A percentile compares a stretch with the other conserved stretches of the same genome.
phyloP scores from a whole-genome alignment of 257 asterid genomes.

The Cordia subcordata region DNA sequence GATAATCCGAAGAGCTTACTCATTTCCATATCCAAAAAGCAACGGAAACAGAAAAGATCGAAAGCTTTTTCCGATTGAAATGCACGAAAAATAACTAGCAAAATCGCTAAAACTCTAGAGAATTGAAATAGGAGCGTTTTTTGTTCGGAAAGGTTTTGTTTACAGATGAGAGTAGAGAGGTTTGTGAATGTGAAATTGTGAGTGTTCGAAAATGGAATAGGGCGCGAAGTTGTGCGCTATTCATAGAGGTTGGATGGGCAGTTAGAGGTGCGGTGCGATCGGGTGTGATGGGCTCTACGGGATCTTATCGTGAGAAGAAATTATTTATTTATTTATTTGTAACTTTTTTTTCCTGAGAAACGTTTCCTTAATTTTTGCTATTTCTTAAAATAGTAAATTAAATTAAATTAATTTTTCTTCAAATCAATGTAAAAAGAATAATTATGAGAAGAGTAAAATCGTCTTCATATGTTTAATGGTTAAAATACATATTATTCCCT shows the following conservation, averaged over 20 bases:
- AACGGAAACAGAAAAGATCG: not conserved
- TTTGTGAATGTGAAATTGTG: slow-evolving; percentile 1
- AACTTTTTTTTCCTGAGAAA: too few species aligned
- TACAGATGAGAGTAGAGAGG: not conserved
- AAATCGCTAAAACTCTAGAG: slow-evolving; percentile 11
- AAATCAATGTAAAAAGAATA: too few species aligned
- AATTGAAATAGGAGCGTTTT: not conserved
- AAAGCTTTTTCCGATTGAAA: not conserved
- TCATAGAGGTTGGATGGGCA: slow-evolving; percentile 19
- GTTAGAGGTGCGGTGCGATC: not conserved
- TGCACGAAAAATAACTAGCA: not conserved
- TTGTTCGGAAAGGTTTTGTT: not conserved
- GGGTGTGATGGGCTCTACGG: too few species aligned
- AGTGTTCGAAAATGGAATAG: slow-evolving; percentile 19
- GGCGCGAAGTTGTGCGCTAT: slow-evolving; percentile 34
- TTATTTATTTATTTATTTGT: too few species aligned
- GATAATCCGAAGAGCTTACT: slow-evolving; percentile 62
- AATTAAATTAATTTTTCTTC: too few species aligned
- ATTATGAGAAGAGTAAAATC: too few species aligned
- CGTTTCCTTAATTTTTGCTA: too few species aligned
- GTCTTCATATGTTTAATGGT: too few species aligned
- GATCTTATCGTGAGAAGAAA: too few species aligned
- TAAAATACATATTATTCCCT: too few species aligned
- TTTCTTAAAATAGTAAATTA: too few species aligned
- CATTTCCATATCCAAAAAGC: slow-evolving; percentile 34